These are phyloP conservation scores for Mimosa pudica DNA, from an alignment of 306 rosid genomes.

Conservation along the genomic window DNA sequence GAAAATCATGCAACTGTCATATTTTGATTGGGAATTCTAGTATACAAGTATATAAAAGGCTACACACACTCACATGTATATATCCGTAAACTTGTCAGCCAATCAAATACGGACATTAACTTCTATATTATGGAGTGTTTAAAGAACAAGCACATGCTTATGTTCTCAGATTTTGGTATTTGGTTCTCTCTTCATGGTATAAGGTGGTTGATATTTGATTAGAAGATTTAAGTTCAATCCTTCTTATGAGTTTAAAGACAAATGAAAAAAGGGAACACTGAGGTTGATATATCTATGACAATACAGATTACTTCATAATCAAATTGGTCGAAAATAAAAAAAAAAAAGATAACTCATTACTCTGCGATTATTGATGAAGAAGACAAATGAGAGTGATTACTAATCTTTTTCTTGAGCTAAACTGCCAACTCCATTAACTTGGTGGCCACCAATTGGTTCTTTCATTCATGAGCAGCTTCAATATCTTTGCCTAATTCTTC, in stretches of 20 bases:
- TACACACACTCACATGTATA: background rate
- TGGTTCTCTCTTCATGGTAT: too few species aligned
- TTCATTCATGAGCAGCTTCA: constrained; percentile 35
- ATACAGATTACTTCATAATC: background rate
- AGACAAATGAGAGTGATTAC: background rate
- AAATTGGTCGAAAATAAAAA: too few species aligned
- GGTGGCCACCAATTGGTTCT: background rate
- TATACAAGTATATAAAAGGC: background rate
- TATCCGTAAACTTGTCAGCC: background rate
- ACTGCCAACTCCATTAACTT: constrained; percentile 15
- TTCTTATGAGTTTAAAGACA: background rate
- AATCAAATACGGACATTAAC: background rate
- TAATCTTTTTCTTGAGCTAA: too few species aligned
- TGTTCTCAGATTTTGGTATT: too few species aligned
- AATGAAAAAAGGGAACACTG: background rate
- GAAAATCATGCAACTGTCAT: background rate
- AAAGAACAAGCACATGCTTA: too few species aligned
- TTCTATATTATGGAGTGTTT: background rate
- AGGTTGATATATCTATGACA: background rate
- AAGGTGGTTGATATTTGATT: too few species aligned
- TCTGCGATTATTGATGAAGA: background rate
- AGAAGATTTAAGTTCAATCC: background rate
- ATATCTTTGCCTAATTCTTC: constrained; percentile 36
- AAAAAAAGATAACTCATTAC: background rate
- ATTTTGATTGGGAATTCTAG: background rate